These are phyloP conservation scores for Neurospora sp. DNA, from an alignment of 495 filamentous ascomycete genomes.

Conservation along the genomic window DNA sequence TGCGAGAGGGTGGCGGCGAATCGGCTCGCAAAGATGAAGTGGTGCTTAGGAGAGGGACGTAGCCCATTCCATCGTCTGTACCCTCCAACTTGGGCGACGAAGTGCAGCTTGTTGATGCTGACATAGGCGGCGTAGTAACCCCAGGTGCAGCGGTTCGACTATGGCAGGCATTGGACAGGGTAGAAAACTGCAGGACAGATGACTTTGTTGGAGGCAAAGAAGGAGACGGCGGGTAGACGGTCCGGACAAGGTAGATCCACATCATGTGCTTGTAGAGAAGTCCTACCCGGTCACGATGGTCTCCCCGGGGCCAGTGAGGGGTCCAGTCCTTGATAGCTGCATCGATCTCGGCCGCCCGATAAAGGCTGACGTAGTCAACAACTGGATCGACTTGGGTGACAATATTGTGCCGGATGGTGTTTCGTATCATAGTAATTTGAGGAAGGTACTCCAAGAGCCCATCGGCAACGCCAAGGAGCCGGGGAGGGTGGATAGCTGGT, in stretches of 20 bases:
- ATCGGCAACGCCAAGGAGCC: constrained; percentile 77
- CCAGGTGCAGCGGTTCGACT: constrained; percentile 9
- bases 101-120: constrained; percentile 31
- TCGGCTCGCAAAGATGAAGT: constrained; percentile 8
- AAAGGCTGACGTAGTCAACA: constrained; percentile 65
- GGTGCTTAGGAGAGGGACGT: not conserved
- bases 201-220: constrained; percentile 14
- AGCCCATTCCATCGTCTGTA: not conserved
- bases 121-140: constrained; percentile 29
- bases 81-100: constrained; percentile 21
- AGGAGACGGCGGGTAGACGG: constrained; percentile 56
- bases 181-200: constrained; percentile 16
- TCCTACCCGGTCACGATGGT: constrained; percentile 63
- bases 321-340: constrained; percentile 65
- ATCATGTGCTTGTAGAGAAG: constrained; percentile 83
- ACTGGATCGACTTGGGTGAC: constrained; percentile 52
- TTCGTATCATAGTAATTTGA: constrained; percentile 68
- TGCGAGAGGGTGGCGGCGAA: constrained; percentile 43
- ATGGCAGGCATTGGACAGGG: constrained; percentile 3
- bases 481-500: constrained; percentile 66
- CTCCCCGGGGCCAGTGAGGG: constrained; percentile 57
- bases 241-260: constrained; percentile 84
- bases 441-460: constrained; percentile 74
- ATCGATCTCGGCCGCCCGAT: constrained; percentile 69
- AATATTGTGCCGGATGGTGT: constrained; percentile 61